phyloP scores from a whole-genome alignment of 768 basidiomycete species.

The Trametes meyenii region DNA sequence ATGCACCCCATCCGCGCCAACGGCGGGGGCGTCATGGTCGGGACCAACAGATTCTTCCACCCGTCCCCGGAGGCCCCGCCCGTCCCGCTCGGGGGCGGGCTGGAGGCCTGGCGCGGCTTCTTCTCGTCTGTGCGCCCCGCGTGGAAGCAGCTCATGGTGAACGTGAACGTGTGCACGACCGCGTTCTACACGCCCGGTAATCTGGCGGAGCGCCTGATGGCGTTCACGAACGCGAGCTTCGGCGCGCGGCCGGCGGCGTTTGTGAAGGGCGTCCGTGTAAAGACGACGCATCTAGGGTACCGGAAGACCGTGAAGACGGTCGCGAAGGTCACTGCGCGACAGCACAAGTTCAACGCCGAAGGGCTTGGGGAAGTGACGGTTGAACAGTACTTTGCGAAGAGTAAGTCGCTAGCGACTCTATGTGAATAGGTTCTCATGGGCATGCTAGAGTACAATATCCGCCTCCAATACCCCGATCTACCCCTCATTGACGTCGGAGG shows the following conservation, averaged over 20 bases:
- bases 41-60: constrained; percentile 58
- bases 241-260: constrained; percentile 65
- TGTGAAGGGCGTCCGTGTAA: constrained; percentile 65
- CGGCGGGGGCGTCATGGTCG: constrained; percentile 53
- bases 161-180: constrained; percentile 56
- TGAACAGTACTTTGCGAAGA: constrained; percentile 49
- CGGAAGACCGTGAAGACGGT: constrained; percentile 70
- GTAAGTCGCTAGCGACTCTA: constrained; percentile 34
- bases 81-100: constrained; percentile 50
- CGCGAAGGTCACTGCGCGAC: constrained; percentile 41
- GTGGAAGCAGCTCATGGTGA: constrained; percentile 52
- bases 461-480: constrained; percentile 42
- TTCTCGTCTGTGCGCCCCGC: constrained; percentile 44
- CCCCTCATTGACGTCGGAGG: constrained; percentile 54
- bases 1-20: constrained; percentile 42
- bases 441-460: constrained; percentile 45
- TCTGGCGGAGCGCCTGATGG: constrained; percentile 45
- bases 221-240: constrained; percentile 51
- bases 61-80: constrained; percentile 33
- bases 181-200: constrained; percentile 49
- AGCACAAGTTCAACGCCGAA: constrained; percentile 44
- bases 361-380: constrained; percentile 47
- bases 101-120: constrained; percentile 60
- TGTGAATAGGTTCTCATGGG: not conserved
- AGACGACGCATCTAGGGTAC: constrained; percentile 72